Percentiles rank a stretch among this genome's conserved stretches.
phyloP scores from a whole-genome alignment of 257 asterid species.

The Thymus mandschuricus region DNA sequence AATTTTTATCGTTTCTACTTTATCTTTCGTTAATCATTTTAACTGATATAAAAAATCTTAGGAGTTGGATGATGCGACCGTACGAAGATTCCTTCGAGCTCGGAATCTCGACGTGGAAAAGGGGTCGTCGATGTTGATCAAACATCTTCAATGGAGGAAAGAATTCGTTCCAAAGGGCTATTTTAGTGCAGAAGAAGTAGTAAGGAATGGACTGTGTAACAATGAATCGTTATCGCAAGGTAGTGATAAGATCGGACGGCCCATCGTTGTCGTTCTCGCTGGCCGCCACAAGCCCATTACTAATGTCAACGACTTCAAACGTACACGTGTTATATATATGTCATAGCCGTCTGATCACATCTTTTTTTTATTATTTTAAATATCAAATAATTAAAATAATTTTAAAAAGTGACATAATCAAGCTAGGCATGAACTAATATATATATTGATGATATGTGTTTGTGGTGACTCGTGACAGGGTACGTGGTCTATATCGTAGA shows the following conservation, averaged over 20 bases:
- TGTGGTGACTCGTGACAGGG: constrained; percentile 43
- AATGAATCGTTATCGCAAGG: constrained; percentile 69
- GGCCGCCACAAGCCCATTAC: constrained; percentile 52
- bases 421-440: no score
- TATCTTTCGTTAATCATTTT: no score
- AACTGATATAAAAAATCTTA: no score
- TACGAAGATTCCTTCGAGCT: constrained; percentile 72
- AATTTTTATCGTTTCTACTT: no score
- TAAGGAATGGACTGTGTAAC: constrained; percentile 50
- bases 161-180: constrained; percentile 54
- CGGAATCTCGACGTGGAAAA: constrained; percentile 74
- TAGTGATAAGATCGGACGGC: constrained; percentile 61
- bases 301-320: constrained; percentile 60
- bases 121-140: constrained; percentile 59
- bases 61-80: constrained; percentile 61
- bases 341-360: no score
- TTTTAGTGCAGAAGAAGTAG: constrained; percentile 38
- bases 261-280: constrained; percentile 54
- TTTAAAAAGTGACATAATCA: no score
- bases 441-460: no score
- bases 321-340: constrained; percentile 29
- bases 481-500: constrained; percentile 56
- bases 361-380: no score
- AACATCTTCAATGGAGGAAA: constrained; percentile 68
- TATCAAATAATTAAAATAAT: no score